Evolutionary conservation across 441 rosid species (phyloP).

Genomic region (Eugenia klotzschiana): DNA sequence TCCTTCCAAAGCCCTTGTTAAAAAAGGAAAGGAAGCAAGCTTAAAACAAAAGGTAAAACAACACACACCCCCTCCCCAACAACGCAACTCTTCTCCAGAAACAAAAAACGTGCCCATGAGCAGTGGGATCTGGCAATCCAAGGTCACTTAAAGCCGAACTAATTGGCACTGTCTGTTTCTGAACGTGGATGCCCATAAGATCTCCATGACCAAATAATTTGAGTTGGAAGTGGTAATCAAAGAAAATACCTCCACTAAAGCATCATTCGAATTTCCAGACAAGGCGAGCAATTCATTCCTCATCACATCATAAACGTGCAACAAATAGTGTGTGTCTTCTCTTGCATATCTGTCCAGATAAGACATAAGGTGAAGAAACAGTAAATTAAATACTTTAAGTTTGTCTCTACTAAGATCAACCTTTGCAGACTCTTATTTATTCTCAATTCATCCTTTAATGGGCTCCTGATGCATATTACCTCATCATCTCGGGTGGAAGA

Average conservation of each 20-base stretch:
- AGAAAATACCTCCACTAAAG: conserved; percentile 51
- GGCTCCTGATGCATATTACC: conserved; percentile 19
- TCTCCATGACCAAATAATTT: background rate
- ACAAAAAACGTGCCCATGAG: background rate
- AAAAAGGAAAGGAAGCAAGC: background rate
- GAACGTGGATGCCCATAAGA: background rate
- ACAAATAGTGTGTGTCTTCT: conserved; percentile 88
- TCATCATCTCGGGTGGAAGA: conserved; percentile 64
- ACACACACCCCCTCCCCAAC: background rate
- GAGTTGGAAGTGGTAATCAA: background rate
- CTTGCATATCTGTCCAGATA: conserved; percentile 65
- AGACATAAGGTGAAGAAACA: background rate
- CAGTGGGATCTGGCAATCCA: background rate
- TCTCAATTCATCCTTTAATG: background rate
- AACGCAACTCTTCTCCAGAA: background rate
- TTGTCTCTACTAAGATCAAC: background rate
- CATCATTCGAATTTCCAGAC: conserved; percentile 34
- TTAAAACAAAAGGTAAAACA: background rate
- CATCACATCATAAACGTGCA: conserved; percentile 71
- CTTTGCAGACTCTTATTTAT: background rate
- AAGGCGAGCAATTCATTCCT: conserved; percentile 24
- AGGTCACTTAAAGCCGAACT: background rate
- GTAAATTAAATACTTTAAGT: background rate
- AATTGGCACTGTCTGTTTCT: background rate
- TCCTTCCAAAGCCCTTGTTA: background rate